A percentile compares a stretch with the other conserved stretches of the same genome.
These are phyloP conservation scores for Epithemia pelagica DNA, from an alignment of 108 stramenopile species.

Conservation along the genomic window DNA sequence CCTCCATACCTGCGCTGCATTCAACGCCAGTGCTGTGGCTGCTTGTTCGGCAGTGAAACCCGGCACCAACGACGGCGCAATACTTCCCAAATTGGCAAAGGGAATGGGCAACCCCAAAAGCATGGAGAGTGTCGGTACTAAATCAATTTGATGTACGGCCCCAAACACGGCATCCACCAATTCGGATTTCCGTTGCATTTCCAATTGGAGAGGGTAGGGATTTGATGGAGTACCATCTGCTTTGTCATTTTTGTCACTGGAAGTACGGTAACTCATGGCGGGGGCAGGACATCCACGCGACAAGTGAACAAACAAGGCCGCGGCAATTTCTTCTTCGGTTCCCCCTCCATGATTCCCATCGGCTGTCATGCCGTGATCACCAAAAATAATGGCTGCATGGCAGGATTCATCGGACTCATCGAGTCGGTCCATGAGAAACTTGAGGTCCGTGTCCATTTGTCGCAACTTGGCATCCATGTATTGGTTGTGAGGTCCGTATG, in stretches of 20 bases:
- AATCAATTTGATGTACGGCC: slow-evolving; percentile 85
- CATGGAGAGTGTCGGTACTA: slow-evolving; percentile 90
- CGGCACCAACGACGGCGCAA: slow-evolving; percentile 76
- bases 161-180: slow-evolving; percentile 25
- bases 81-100: slow-evolving; percentile 87
- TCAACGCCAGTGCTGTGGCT: slow-evolving; percentile 65
- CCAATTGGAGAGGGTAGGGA: neutral
- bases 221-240: too few species aligned
- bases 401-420: slow-evolving; percentile 44
- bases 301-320: slow-evolving; percentile 88
- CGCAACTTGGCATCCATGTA: slow-evolving; percentile 86
- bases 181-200: slow-evolving; percentile 3
- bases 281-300: too few species aligned
- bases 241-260: neutral
- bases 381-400: slow-evolving; percentile 60
- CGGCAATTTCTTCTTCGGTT: slow-evolving; percentile 87
- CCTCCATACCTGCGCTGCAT: slow-evolving; percentile 84
- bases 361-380: slow-evolving; percentile 99
- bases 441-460: slow-evolving; percentile 86
- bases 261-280: neutral
- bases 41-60: slow-evolving; percentile 25
- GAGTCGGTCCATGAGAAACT: slow-evolving; percentile 43
- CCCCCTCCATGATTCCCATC: slow-evolving; percentile 99
- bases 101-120: slow-evolving; percentile 91
- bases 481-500: slow-evolving; percentile 82